phyloP scores from a whole-genome alignment of 2,329 filamentous ascomycete species.

The Grosmannia serpens region DNA sequence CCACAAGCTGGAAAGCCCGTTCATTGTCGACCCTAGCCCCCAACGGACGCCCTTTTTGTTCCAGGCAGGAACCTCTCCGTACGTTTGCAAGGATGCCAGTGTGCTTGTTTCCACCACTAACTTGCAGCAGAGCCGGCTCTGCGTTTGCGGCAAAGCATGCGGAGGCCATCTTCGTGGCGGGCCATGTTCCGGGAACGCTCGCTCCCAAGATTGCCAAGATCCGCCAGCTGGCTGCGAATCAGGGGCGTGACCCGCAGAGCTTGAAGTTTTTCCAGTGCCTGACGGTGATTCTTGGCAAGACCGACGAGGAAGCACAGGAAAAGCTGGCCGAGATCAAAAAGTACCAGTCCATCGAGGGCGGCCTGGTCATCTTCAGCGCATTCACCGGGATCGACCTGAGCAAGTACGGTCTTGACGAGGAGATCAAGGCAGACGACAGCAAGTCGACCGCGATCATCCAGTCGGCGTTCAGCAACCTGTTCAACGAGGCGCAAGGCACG shows the following conservation, averaged over 20 bases:
- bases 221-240: constrained; percentile 3
- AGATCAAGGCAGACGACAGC: constrained; percentile 7
- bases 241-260: constrained; percentile 10
- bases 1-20: neutral
- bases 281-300: constrained; percentile 12
- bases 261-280: constrained; percentile 4
- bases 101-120: too few species aligned
- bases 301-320: constrained; percentile 13
- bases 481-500: too few species aligned
- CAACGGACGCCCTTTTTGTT: constrained; percentile 15
- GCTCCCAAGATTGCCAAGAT: neutral
- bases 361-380: constrained; percentile 14
- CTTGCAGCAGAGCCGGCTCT: constrained; percentile 11
- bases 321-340: constrained; percentile 11
- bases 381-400: constrained; percentile 16
- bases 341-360: constrained; percentile 12
- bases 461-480: too few species aligned
- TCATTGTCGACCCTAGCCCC: constrained; percentile 3
- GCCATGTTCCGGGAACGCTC: too few species aligned
- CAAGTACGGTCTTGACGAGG: constrained; percentile 9
- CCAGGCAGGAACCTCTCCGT: constrained; percentile 16
- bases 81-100: too few species aligned
- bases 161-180: constrained; percentile 14
- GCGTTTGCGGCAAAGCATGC: constrained; percentile 15
- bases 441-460: neutral